Evolutionary conservation across 176 grass and related monocot species (phyloP).

Genomic region (Guadua angustifolia): DNA sequence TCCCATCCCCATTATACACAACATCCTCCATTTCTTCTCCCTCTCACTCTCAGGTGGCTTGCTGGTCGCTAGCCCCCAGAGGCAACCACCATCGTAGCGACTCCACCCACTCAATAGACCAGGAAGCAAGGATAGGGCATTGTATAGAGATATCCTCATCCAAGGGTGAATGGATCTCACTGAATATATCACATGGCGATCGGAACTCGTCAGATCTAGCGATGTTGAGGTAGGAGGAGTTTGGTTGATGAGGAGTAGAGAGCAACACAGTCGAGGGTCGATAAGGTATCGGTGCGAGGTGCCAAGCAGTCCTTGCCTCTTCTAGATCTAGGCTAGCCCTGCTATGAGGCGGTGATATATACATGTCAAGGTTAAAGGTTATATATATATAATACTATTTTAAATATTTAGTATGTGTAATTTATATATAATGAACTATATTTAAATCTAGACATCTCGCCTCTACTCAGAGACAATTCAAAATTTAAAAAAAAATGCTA

Average conservation of each 20-base stretch:
- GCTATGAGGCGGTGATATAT: neutral
- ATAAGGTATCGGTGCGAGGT: neutral
- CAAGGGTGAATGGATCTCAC: neutral
- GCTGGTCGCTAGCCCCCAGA: too few relatives aligned
- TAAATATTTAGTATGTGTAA: too few relatives aligned
- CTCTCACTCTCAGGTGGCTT: too few relatives aligned
- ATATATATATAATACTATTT: too few relatives aligned
- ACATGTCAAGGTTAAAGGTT: too few relatives aligned
- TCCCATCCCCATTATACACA: too few relatives aligned
- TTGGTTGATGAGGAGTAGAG: neutral
- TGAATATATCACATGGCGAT: accelerated
- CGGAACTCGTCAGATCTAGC: accelerated
- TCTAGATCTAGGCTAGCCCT: neutral
- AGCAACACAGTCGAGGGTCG: accelerated
- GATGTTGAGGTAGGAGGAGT: neutral
- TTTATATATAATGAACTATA: too few relatives aligned
- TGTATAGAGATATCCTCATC: neutral
- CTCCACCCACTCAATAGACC: neutral
- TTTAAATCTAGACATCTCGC: too few relatives aligned
- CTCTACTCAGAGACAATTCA: too few relatives aligned
- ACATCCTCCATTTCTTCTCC: too few relatives aligned
- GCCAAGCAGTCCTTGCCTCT: too few relatives aligned
- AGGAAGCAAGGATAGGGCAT: neutral
- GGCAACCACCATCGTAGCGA: neutral
- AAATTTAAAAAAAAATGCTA: too few relatives aligned